Percentiles rank a stretch among this genome's conserved stretches.
Evolutionary conservation across 352 stramenopile species (phyloP).

Genomic region (Halophytophthora polymorphica): DNA sequence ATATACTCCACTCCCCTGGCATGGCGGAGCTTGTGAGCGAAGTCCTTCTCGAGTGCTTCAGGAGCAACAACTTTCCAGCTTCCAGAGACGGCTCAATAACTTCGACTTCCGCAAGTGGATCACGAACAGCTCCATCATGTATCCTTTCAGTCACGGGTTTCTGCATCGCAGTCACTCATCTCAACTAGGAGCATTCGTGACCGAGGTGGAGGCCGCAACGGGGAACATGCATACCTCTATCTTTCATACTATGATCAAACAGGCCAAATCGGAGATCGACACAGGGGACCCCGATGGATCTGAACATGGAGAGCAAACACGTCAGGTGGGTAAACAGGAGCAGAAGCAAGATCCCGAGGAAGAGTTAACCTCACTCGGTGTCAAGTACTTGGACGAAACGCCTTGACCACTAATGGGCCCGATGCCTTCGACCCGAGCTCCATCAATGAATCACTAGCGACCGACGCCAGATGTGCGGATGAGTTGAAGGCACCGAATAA

Average conservation of each 20-base stretch:
- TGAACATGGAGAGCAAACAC: constrained; percentile 9
- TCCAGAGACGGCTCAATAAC: constrained; percentile 91
- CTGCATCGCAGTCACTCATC: constrained; percentile 44
- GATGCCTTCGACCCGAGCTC: constrained; percentile 16
- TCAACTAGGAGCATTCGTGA: constrained; percentile 12
- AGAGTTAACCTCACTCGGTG: constrained; percentile 16
- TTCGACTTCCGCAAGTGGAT: constrained; percentile 88
- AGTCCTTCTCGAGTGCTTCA: constrained; percentile 90
- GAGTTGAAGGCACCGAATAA: constrained; percentile 23
- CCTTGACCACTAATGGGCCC: constrained; percentile 14
- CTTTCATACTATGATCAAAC: constrained; percentile 14
- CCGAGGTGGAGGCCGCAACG: constrained; percentile 19
- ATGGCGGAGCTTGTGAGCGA: constrained; percentile 71
- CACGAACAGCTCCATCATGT: constrained; percentile 57
- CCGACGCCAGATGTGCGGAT: constrained; percentile 19
- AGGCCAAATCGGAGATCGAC: constrained; percentile 4
- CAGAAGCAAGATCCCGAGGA: constrained; percentile 20
- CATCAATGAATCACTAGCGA: constrained; percentile 25
- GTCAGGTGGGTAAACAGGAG: constrained; percentile 6
- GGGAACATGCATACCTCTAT: constrained; percentile 15
- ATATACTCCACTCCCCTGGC: constrained; percentile 69
- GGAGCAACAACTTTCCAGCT: constrained; percentile 89
- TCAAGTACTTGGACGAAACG: constrained; percentile 12
- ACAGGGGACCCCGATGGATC: constrained; percentile 12
- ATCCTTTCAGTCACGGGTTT: constrained; percentile 68